Evolutionary conservation across 2,329 filamentous ascomycete species (phyloP).

Genomic region (Venturia nashicola): DNA sequence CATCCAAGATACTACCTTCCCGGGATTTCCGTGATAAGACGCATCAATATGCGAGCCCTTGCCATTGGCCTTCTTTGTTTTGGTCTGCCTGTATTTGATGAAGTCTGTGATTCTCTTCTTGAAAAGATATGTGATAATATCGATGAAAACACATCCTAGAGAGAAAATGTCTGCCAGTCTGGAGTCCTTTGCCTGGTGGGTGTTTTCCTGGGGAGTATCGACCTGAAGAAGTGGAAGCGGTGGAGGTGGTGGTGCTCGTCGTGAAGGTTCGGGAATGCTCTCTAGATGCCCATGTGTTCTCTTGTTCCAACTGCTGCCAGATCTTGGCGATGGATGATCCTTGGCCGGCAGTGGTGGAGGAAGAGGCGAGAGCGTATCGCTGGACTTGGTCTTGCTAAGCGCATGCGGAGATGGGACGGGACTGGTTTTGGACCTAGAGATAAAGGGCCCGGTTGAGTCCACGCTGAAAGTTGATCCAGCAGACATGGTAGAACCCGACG

Average conservation of each 20-base stretch:
- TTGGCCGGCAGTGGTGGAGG: neutral
- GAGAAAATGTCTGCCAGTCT: constrained; percentile 50
- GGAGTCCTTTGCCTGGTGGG: neutral
- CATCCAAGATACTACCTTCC: constrained; percentile 60
- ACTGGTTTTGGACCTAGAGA: neutral
- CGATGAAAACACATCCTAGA: constrained; percentile 59
- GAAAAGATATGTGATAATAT: constrained; percentile 56
- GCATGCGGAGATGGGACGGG: neutral
- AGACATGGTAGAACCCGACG: neutral
- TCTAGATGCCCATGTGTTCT: neutral
- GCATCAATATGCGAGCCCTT: constrained; percentile 51
- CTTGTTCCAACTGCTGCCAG: neutral
- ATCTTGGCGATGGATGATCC: neutral
- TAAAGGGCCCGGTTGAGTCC: neutral
- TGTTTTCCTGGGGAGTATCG: constrained; percentile 23
- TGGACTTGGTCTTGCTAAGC: neutral
- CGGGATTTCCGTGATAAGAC: constrained; percentile 60
- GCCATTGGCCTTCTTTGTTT: constrained; percentile 40
- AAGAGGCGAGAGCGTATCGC: neutral
- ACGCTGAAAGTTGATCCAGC: neutral
- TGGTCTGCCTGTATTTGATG: constrained; percentile 51
- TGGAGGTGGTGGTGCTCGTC: constrained; percentile 13
- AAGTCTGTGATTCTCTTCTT: constrained; percentile 57
- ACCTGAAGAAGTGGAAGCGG: constrained; percentile 28
- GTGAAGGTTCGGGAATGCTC: neutral